Percentiles rank a stretch among this genome's conserved stretches.
Conservation (phyloP, 495 filamentous ascomycete genomes). For the Aspergillus coremiiformis region DNA sequence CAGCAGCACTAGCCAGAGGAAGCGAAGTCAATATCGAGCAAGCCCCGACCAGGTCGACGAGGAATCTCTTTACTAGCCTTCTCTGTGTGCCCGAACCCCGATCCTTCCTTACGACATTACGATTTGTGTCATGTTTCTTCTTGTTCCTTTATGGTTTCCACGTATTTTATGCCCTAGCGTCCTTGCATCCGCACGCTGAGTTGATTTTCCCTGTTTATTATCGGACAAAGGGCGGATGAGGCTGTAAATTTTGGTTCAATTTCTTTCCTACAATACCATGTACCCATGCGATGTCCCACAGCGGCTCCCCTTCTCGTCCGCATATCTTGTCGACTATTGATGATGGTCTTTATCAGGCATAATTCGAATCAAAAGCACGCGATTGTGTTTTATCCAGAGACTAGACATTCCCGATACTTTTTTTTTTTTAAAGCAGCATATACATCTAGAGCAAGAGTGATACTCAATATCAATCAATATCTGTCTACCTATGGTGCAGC, state of each 20-base stretch:
- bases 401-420: no score
- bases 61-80: conserved; percentile 26
- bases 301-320: conserved; percentile 17
- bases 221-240: conserved; percentile 1
- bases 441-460: no score
- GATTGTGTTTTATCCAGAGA: no score
- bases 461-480: no score
- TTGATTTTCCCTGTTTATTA: conserved; percentile 1
- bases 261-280: conserved; percentile 6
- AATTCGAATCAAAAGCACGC: neutral
- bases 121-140: conserved; percentile 6
- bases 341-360: neutral
- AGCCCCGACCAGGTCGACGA: conserved; percentile 44
- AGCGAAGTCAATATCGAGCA: conserved; percentile 38
- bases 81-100: conserved; percentile 9
- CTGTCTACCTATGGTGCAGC: no score
- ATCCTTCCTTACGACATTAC: conserved; percentile 8
- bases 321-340: conserved; percentile 8
- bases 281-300: conserved; percentile 14
- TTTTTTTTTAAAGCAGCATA: no score
- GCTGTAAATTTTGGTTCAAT: conserved; percentile 10
- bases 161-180: conserved; percentile 4
- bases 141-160: conserved; percentile 2
- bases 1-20: conserved; percentile 41
- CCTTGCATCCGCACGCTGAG: neutral